Evolutionary conservation across 2,329 filamentous ascomycete species (phyloP).

Genomic region (Microdochium trichocladiopsis): DNA sequence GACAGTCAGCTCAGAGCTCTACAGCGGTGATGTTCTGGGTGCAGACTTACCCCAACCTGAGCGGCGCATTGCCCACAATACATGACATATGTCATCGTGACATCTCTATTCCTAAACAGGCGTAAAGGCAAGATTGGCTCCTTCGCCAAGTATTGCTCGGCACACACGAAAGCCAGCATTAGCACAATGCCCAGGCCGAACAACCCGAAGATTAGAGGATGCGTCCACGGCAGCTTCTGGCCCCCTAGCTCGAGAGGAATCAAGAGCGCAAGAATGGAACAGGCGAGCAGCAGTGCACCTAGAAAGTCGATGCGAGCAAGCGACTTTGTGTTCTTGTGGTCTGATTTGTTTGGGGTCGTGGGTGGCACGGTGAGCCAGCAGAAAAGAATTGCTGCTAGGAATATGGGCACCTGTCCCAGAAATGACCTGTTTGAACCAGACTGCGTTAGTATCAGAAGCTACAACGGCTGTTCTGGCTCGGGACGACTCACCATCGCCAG

Average conservation of each 20-base stretch:
- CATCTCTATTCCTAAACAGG: slow-evolving; percentile 42
- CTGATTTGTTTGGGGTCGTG: slow-evolving; percentile 5
- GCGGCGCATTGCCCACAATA: slow-evolving; percentile 45
- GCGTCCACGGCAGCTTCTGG: slow-evolving; percentile 27
- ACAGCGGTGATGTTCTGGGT: slow-evolving; percentile 6
- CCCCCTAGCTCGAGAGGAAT: slow-evolving; percentile 32
- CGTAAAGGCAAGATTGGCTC: slow-evolving; percentile 54
- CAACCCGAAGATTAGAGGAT: slow-evolving; percentile 22
- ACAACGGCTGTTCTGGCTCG: background rate
- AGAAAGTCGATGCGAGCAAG: slow-evolving; percentile 51
- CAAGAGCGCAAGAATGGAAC: slow-evolving; percentile 26
- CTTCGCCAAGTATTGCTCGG: slow-evolving; percentile 32
- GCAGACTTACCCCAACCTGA: slow-evolving; percentile 50
- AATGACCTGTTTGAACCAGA: slow-evolving; percentile 36
- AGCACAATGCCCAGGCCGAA: slow-evolving; percentile 19
- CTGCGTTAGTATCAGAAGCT: background rate
- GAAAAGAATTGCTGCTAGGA: slow-evolving; percentile 37
- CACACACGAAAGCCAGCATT: slow-evolving; percentile 23
- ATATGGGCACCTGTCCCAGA: slow-evolving; percentile 47
- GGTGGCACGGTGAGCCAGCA: slow-evolving; percentile 26
- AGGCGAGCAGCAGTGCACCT: slow-evolving; percentile 38
- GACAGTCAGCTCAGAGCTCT: slow-evolving; percentile 4
- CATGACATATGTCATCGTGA: slow-evolving; percentile 45
- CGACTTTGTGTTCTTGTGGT: slow-evolving; percentile 18
- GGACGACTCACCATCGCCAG: slow-evolving; percentile 56